A percentile compares a stretch with the other conserved stretches of the same genome.
phyloP scores from a whole-genome alignment of 1,284 basidiomycete species.

The Malassezia obtusa region DNA sequence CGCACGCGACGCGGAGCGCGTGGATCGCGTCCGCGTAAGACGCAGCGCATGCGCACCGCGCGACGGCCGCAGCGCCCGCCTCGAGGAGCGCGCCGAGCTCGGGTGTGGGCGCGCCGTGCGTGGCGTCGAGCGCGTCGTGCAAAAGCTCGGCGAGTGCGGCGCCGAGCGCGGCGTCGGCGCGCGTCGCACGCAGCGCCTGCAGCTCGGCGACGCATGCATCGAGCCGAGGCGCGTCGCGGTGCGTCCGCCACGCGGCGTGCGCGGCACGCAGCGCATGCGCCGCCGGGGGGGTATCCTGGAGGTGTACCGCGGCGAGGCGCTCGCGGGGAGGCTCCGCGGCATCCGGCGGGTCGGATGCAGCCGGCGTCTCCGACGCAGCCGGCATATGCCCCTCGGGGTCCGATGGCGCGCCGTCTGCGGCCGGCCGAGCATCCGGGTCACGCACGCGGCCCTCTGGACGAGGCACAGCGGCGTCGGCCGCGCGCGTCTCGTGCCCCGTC shows the following conservation, averaged over 20 bases:
- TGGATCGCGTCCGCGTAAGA: not conserved
- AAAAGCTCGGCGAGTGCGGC: not conserved
- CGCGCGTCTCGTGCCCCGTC: too few relatives aligned
- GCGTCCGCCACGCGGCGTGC: not conserved
- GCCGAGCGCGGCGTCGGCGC: not conserved
- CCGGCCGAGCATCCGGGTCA: too few relatives aligned
- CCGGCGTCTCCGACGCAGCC: too few relatives aligned
- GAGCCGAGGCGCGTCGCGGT: not conserved
- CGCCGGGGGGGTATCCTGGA: too few relatives aligned
- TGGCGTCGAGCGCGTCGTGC: not conserved
- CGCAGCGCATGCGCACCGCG: not conserved
- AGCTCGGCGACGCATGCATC: not conserved
- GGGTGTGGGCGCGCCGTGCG: not conserved
- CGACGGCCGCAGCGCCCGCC: not conserved
- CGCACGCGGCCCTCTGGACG: too few relatives aligned
- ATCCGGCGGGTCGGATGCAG: too few relatives aligned
- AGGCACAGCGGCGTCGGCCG: too few relatives aligned
- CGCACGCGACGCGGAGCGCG: not conserved
- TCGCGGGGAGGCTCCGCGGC: too few relatives aligned
- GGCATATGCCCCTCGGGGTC: too few relatives aligned
- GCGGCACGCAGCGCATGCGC: too few relatives aligned
- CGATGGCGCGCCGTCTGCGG: too few relatives aligned
- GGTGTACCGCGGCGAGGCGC: too few relatives aligned
- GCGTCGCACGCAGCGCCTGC: not conserved
- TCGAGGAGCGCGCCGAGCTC: not conserved